Evolutionary conservation across 768 basidiomycete genomes (phyloP).

Genomic region (Boletus rubroflammeus): DNA sequence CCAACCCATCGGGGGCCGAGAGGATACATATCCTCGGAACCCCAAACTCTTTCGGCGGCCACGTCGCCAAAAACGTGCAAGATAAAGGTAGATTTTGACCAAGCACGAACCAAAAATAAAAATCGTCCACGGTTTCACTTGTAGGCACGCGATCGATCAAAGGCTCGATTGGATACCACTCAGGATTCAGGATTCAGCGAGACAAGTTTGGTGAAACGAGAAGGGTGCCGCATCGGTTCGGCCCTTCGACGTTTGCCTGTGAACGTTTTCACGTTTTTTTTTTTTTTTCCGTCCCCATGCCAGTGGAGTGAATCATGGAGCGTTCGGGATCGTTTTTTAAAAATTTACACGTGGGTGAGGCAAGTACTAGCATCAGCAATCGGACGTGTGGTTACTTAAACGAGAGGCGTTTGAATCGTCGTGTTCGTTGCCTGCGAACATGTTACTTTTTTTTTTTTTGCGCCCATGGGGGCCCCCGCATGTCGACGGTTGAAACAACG

Average conservation of each 20-base stretch:
- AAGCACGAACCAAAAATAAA: not conserved
- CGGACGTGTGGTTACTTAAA: not conserved
- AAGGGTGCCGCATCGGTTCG: too few relatives aligned
- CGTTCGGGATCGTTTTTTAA: too few relatives aligned
- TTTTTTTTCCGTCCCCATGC: too few relatives aligned
- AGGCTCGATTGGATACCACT: too few relatives aligned
- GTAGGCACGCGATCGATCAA: not conserved
- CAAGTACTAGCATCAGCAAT: too few relatives aligned
- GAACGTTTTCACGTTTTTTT: too few relatives aligned
- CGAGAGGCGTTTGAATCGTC: not conserved
- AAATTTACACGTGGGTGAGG: too few relatives aligned
- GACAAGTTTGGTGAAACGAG: not conserved
- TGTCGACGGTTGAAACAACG: too few relatives aligned
- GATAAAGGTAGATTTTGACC: not conserved
- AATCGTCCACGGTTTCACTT: not conserved
- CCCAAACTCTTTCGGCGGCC: not conserved
- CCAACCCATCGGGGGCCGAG: not conserved
- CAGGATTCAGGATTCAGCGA: not conserved
- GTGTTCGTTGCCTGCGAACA: not conserved
- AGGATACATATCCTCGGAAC: not conserved
- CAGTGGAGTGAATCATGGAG: too few relatives aligned
- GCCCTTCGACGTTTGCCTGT: too few relatives aligned
- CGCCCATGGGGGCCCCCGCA: too few relatives aligned
- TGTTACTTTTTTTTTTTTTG: not conserved
- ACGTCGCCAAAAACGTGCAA: not conserved